These are phyloP conservation scores for Hortiboletus flavorubellus DNA, from an alignment of 768 basidiomycete genomes.

Conservation along the genomic window DNA sequence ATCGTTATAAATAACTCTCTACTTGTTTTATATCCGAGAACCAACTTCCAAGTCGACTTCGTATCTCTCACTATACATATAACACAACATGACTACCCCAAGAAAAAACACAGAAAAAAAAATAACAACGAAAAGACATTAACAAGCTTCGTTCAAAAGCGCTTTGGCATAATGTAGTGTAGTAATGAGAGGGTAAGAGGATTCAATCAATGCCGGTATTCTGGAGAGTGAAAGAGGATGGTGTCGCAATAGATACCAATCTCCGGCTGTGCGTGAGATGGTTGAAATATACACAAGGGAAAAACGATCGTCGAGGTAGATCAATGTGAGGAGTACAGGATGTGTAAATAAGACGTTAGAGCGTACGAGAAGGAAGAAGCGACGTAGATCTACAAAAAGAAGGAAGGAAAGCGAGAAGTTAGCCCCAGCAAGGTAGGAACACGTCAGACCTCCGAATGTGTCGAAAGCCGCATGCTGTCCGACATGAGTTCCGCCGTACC, in stretches of 20 bases:
- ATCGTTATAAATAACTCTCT: background rate
- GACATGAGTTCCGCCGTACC: constrained; percentile 39
- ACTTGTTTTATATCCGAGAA: background rate
- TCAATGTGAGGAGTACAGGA: background rate
- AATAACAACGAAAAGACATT: background rate
- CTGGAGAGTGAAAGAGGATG: background rate
- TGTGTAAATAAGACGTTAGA: background rate
- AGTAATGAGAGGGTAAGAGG: background rate
- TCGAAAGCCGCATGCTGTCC: constrained; percentile 41
- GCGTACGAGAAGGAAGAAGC: background rate
- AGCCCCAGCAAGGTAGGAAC: background rate
- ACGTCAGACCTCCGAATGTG: constrained; percentile 18
- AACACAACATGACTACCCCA: background rate
- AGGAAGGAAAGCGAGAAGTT: background rate
- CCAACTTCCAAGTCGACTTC: background rate
- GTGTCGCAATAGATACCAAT: constrained; percentile 7
- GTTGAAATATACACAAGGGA: background rate
- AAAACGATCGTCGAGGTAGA: background rate
- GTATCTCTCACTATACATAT: background rate
- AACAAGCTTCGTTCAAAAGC: background rate
- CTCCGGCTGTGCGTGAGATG: constrained; percentile 7
- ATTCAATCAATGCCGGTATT: no score
- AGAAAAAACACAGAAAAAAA: background rate
- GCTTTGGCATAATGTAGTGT: constrained; percentile 1
- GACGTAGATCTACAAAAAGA: background rate